Evolutionary conservation across 768 basidiomycete species (phyloP), one percentile per base, ranked within the genome.

Genomic region (Lentinula guzmanii): DNA sequence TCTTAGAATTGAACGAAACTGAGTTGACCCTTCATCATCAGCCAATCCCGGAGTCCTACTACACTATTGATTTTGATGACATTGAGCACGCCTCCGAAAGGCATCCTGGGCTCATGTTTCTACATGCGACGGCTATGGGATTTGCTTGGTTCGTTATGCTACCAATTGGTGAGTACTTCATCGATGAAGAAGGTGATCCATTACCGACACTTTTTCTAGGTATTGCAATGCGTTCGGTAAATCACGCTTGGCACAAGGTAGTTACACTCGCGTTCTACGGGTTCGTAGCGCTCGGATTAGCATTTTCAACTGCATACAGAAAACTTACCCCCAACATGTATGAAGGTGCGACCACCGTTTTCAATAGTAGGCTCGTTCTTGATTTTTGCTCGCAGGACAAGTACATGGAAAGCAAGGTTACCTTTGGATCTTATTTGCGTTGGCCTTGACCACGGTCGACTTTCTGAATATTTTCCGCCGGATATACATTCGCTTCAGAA

Each of bases 301-400:
- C 84, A 13, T 74, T 87, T 18, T 48, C 21, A 88, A 87, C 66
- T 79, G 79, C 91, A 24, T 97, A 98, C 73, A 79, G 78, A 48
- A 91, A 91, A 64, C 71, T 87, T 55, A 93, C 92, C 0, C 91
- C 92, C 2, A 81, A 95, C 72, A 86, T 94, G 89, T 95, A 91
- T 67, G 74, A 86, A 75, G 85, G 82, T 68, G 66, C 66, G 65
- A 54, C 33, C 28, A 55, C 57, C 11, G 9, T 8, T 35, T 15
- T 34, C 16, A 10, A 13, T 13, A 2, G 52, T 35, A 8, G 6
- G 6, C 33, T 33, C 28, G 5, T n/a, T n/a, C 18, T 8, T 34
- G 6, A 52, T 7, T 11, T 34, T 7, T 7, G 28, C 7, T 0
- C 31, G 60, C 58, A 82, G 74, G 82, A 63, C 74, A 79, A 61